phyloP scores from a whole-genome alignment of 139 green algal genomes.

The Closterium sp. region DNA sequence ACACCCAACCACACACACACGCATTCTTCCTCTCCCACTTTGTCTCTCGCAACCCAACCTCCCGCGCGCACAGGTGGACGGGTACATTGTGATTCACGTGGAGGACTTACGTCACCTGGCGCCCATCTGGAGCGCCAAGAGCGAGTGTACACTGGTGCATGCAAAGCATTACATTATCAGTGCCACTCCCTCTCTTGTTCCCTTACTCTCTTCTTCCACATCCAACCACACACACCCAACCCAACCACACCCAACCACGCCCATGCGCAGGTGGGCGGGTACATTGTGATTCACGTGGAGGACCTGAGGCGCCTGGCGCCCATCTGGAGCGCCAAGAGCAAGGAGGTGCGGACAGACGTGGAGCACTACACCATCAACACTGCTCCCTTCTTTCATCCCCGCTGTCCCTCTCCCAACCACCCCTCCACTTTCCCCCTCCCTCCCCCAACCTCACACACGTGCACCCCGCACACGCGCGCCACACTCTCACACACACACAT shows the following conservation, averaged over 20 bases:
- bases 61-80: neutral
- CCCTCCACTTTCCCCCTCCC: neutral
- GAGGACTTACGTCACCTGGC: conserved; percentile 23
- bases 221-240: neutral
- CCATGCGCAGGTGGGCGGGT: conserved; percentile 27
- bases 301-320: conserved; percentile 31
- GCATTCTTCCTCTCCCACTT: neutral
- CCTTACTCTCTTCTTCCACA: neutral
- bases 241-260: neutral
- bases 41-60: neutral
- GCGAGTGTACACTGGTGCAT: neutral
- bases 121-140: conserved; percentile 12
- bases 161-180: neutral
- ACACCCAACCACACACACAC: too few species aligned
- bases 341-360: conserved; percentile 46
- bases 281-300: conserved; percentile 40
- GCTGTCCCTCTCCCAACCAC: conserved; percentile 6
- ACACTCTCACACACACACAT: too few species aligned
- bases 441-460: too few species aligned
- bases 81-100: conserved; percentile 45
- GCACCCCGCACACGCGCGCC: too few species aligned
- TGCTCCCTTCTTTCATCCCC: too few species aligned
- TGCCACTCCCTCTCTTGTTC: neutral
- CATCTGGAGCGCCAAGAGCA: conserved; percentile 36
- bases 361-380: conserved; percentile 44